A percentile compares a stretch with the other conserved stretches of the same genome.
These are phyloP conservation scores for Byssoonygena ceratinophila DNA, from an alignment of 2,329 filamentous ascomycete genomes.

Conservation along the genomic window DNA sequence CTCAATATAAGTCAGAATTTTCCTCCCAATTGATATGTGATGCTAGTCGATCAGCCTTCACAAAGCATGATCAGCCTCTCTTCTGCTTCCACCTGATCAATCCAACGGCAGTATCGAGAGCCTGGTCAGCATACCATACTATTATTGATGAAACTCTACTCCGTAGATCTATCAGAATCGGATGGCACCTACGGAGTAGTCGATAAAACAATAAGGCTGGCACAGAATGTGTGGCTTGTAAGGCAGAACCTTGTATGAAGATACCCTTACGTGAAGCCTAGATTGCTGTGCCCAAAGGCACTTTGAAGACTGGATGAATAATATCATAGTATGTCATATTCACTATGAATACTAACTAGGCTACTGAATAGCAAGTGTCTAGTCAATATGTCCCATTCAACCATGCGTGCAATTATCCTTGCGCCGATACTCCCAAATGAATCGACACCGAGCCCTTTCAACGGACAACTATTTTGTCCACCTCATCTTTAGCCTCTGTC, in stretches of 20 bases:
- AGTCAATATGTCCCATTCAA: not conserved
- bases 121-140: not conserved
- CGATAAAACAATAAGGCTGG: not conserved
- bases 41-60: not conserved
- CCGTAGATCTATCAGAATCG: too few species aligned
- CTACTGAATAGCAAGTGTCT: not conserved
- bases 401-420: not conserved
- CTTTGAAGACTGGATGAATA: not conserved
- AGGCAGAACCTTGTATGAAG: not conserved
- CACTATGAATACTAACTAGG: not conserved
- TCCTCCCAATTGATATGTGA: not conserved
- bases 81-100: not conserved
- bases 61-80: not conserved
- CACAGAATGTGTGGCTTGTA: not conserved
- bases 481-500: constrained; percentile 80
- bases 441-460: constrained; percentile 13
- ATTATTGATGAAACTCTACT: too few species aligned
- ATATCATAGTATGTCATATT: not conserved
- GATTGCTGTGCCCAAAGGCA: too few species aligned
- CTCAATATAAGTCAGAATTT: not conserved
- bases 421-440: not conserved
- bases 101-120: not conserved
- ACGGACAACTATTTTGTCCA: constrained; percentile 63
- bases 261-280: not conserved
- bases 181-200: too few species aligned